Conservation (phyloP, 495 filamentous ascomycete species). For the Aspergillus carlsbadensis region DNA sequence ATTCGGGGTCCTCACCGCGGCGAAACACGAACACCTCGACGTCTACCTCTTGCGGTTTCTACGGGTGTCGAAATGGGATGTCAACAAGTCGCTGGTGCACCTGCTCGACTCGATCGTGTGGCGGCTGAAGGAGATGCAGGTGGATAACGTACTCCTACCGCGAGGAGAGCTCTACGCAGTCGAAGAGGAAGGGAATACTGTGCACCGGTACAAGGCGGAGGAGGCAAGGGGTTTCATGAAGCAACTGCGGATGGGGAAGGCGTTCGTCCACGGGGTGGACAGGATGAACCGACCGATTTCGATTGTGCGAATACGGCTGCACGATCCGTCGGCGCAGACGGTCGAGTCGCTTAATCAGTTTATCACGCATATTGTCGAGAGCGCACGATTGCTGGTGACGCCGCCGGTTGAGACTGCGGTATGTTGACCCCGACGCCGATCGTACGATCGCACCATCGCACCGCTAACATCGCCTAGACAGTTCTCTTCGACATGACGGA, state of each 20-base stretch:
- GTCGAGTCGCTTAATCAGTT: conserved; percentile 75
- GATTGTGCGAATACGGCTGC: conserved; percentile 72
- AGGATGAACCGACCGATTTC: conserved; percentile 77
- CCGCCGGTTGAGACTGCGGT: conserved; percentile 80
- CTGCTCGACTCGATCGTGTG: conserved; percentile 82
- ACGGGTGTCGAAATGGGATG: conserved; percentile 86
- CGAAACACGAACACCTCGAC: conserved; percentile 63
- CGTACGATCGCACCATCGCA: background rate
- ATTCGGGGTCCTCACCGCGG: conserved; percentile 26
- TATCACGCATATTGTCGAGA: conserved; percentile 87
- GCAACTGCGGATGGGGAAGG: conserved; percentile 82
- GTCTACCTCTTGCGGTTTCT: conserved; percentile 81
- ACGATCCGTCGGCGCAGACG: conserved; percentile 75
- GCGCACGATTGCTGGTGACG: conserved; percentile 67
- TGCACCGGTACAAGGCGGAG: conserved; percentile 43
- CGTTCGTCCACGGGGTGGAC: conserved; percentile 79
- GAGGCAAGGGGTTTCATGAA: conserved; percentile 69
- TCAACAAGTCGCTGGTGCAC: conserved; percentile 86
- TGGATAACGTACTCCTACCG: conserved; percentile 74
- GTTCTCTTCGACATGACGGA: conserved; percentile 89
- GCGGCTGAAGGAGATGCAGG: conserved; percentile 69
- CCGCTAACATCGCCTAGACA: conserved; percentile 40
- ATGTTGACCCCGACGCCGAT: conserved; percentile 31
- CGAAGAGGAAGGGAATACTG: conserved; percentile 46
- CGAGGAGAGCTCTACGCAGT: conserved; percentile 66